A percentile compares a stretch with the other conserved stretches of the same genome.
Evolutionary conservation across 805 yeast genomes (phyloP).

Genomic region (Jamesozyma lodderae): DNA sequence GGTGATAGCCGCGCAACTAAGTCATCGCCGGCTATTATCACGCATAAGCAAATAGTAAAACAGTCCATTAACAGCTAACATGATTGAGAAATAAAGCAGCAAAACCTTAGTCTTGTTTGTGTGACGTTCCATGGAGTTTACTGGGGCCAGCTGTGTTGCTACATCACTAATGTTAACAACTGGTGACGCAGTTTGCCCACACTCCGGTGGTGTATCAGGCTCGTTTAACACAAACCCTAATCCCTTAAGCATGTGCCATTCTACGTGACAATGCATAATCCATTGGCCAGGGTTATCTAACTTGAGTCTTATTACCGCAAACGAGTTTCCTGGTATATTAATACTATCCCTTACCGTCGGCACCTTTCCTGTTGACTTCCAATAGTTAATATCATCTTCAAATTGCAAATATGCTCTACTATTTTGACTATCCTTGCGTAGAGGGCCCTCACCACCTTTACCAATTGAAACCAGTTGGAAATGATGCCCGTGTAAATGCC

Average conservation of each 20-base stretch:
- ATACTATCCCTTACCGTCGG: constrained; percentile 57
- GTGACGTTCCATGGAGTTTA: too few species aligned
- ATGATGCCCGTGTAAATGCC: constrained; percentile 54
- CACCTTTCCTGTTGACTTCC: constrained; percentile 30
- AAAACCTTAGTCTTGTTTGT: too few species aligned
- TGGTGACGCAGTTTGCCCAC: too few species aligned
- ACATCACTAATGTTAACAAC: too few species aligned
- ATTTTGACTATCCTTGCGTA: constrained; percentile 30
- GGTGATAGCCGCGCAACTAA: too few species aligned
- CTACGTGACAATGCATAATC: constrained; percentile 74
- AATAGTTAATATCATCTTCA: constrained; percentile 13
- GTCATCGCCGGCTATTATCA: too few species aligned
- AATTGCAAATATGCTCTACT: constrained; percentile 34
- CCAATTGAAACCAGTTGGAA: constrained; percentile 45
- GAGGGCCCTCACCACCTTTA: constrained; percentile 35
- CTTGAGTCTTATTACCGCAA: constrained; percentile 46
- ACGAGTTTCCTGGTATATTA: constrained; percentile 49
- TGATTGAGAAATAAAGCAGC: too few species aligned
- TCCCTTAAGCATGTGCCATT: constrained; percentile 64
- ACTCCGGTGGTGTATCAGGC: too few species aligned
- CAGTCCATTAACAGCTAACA: too few species aligned
- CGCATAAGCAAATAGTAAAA: too few species aligned
- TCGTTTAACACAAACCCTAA: constrained; percentile 38
- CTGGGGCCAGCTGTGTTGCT: too few species aligned
- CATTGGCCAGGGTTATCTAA: constrained; percentile 71